phyloP scores from a whole-genome alignment of 2,329 filamentous ascomycete genomes.

The Blastomyces emzantsi region DNA sequence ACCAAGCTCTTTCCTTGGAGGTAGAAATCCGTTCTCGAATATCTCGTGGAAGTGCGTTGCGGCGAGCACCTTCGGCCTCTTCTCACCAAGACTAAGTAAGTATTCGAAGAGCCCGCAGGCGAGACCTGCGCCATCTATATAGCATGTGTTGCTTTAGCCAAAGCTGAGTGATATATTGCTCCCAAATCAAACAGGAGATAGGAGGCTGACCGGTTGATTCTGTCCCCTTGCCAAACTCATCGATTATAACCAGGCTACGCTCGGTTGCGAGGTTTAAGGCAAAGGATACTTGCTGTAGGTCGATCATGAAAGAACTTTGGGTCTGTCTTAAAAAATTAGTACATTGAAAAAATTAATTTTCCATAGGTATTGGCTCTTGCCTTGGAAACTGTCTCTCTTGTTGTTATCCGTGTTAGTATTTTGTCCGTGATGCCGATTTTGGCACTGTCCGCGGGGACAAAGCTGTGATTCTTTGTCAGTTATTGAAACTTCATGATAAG shows the following conservation, averaged over 20 bases:
- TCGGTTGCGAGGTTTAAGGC: slow-evolving; percentile 65
- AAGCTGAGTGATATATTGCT: not conserved
- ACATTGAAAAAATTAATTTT: not conserved
- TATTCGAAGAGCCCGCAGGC: slow-evolving; percentile 54
- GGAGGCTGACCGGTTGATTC: slow-evolving; percentile 42
- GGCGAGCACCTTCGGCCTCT: slow-evolving; percentile 51
- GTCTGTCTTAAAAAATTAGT: slow-evolving; percentile 29
- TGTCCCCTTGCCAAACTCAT: slow-evolving; percentile 76
- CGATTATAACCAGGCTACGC: slow-evolving; percentile 74
- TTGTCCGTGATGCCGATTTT: slow-evolving; percentile 83
- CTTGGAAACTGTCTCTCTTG: slow-evolving; percentile 58
- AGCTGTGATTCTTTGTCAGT: slow-evolving; percentile 43
- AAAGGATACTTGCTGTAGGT: slow-evolving; percentile 77
- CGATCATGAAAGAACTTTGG: slow-evolving; percentile 65
- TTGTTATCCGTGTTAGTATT: slow-evolving; percentile 77
- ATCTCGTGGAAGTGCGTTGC: slow-evolving; percentile 56
- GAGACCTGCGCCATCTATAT: slow-evolving; percentile 53
- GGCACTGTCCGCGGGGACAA: slow-evolving; percentile 70
- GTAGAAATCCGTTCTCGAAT: slow-evolving; percentile 46
- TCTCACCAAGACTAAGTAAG: slow-evolving; percentile 40
- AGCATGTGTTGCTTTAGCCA: slow-evolving; percentile 7
- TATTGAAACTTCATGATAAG: slow-evolving; percentile 6
- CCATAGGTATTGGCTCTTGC: slow-evolving; percentile 20
- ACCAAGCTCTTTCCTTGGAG: slow-evolving; percentile 37
- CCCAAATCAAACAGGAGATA: not conserved